These are phyloP conservation scores for Novakomyces olei DNA, from an alignment of 805 yeast species.

Conservation along the genomic window DNA sequence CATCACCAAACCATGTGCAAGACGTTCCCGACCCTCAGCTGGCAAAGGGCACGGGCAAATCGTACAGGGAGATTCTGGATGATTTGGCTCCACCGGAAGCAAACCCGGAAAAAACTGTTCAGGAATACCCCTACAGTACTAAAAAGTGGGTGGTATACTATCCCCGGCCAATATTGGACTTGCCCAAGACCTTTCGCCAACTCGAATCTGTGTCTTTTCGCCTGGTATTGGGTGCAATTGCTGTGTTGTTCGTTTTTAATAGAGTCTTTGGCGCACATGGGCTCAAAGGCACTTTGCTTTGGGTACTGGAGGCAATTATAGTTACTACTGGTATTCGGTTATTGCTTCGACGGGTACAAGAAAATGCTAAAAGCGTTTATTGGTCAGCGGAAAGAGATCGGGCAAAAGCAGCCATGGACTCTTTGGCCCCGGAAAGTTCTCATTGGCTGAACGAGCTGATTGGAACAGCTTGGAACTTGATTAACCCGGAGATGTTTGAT, in stretches of 20 bases:
- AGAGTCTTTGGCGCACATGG: too few species aligned
- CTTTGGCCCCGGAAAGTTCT: conserved; percentile 2
- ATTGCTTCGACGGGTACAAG: neutral
- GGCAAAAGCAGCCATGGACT: neutral
- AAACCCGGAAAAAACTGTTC: neutral
- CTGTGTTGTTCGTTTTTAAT: neutral
- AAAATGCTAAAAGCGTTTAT: neutral
- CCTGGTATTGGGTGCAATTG: neutral
- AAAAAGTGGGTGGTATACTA: conserved; percentile 1
- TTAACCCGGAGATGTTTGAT: conserved; percentile 3
- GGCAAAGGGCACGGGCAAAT: too few species aligned
- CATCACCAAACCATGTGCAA: too few species aligned
- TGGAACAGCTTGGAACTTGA: neutral
- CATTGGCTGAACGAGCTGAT: conserved; percentile 3
- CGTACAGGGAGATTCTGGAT: conserved; percentile 1
- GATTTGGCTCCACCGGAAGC: conserved; percentile 4
- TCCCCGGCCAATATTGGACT: neutral
- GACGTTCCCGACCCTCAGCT: too few species aligned
- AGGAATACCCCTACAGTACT: neutral
- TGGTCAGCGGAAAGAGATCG: conserved; percentile 2
- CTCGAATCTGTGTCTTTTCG: neutral
- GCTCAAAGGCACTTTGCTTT: neutral
- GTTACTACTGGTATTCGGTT: neutral
- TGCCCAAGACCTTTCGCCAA: neutral
- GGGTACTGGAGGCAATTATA: neutral